A percentile compares a stretch with the other conserved stretches of the same genome.
Evolutionary conservation across 805 yeast genomes (phyloP).

Genomic region (Pichia deserticola): DNA sequence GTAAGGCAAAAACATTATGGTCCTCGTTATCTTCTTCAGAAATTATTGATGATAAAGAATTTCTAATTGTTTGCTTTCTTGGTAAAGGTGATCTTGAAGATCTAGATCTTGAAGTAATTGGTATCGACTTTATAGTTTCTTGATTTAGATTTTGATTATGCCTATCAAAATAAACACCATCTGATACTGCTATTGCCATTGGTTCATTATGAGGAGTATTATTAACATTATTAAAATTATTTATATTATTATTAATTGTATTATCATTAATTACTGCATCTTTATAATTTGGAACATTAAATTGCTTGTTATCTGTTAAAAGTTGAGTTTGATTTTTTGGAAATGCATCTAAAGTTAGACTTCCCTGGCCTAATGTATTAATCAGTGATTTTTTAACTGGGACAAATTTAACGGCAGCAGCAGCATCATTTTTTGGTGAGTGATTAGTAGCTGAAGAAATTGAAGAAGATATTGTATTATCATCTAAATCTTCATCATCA

Average conservation of each 20-base stretch:
- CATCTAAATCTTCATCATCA: not conserved
- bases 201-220: not conserved
- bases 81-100: constrained; percentile 3
- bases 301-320: not conserved
- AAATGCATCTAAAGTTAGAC: constrained; percentile 32
- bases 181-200: not conserved
- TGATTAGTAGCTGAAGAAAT: not conserved
- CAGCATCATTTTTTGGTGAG: not conserved
- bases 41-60: not conserved
- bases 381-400: constrained; percentile 41
- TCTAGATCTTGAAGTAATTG: not conserved
- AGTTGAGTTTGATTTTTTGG: constrained; percentile 9
- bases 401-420: constrained; percentile 36
- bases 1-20: not conserved
- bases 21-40: constrained; percentile 7
- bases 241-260: too few species aligned
- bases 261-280: too few species aligned
- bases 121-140: not conserved
- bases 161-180: not conserved
- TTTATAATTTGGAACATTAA: not conserved
- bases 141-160: not conserved
- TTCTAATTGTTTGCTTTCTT: constrained; percentile 2
- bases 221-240: too few species aligned
- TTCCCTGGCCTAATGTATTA: constrained; percentile 43
- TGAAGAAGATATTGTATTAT: constrained; percentile 8